Percentiles rank a stretch among this genome's conserved stretches.
Evolutionary conservation across 495 filamentous ascomycete genomes (phyloP).

Genomic region (Gamarada debralockiae): DNA sequence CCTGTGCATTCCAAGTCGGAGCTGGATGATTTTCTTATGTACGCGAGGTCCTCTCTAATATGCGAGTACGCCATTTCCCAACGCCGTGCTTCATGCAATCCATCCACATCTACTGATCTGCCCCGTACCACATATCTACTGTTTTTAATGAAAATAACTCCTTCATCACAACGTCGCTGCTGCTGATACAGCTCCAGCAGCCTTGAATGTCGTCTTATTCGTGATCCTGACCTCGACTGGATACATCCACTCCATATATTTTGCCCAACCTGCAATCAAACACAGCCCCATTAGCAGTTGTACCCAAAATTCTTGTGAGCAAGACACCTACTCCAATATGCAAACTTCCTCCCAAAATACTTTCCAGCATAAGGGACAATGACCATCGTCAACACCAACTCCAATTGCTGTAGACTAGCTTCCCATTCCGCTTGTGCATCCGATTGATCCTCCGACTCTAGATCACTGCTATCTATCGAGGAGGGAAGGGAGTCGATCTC

Average conservation of each 20-base stretch:
- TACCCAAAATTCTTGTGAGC: no score
- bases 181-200: conserved; percentile 63
- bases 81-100: background rate
- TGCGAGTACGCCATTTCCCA: background rate
- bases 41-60: background rate
- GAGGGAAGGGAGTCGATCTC: conserved; percentile 80
- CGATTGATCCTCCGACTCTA: conserved; percentile 37
- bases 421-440: conserved; percentile 94
- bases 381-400: conserved; percentile 90
- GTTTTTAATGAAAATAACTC: no score
- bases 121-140: no score
- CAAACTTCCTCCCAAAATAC: conserved; percentile 87
- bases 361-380: conserved; percentile 90
- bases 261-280: conserved; percentile 45
- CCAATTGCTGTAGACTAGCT: conserved; percentile 85
- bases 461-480: conserved; percentile 27
- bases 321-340: conserved; percentile 81
- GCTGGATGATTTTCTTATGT: background rate
- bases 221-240: conserved; percentile 48
- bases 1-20: background rate
- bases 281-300: conserved; percentile 8
- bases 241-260: conserved; percentile 56
- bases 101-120: background rate
- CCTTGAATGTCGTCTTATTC: conserved; percentile 55
- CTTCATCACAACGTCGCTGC: conserved; percentile 40